Conservation (phyloP, 139 green algal genomes). For the Deuterostichococcus epilithicus region DNA sequence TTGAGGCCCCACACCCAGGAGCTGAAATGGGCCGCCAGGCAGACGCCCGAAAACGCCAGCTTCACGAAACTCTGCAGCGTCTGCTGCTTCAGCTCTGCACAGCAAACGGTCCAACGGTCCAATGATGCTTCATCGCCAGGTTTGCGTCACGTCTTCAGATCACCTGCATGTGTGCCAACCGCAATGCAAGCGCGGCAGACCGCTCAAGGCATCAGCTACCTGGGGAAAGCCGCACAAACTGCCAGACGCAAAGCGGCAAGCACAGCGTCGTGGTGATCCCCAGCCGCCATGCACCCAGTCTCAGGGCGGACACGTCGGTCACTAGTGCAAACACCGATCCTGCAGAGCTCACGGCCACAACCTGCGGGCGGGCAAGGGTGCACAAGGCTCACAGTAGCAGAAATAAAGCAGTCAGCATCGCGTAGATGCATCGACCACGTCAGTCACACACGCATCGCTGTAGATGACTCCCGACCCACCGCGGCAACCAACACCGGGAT, state of each 20-base stretch:
- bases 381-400: too few species aligned
- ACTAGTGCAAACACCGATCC: neutral
- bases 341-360: neutral
- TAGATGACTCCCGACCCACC: neutral
- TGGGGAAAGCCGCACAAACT: neutral
- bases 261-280: slow-evolving; percentile 3
- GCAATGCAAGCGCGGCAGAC: too few species aligned
- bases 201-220: neutral
- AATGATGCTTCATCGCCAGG: too few species aligned
- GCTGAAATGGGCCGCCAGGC: neutral
- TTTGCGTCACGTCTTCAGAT: too few species aligned
- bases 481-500: neutral
- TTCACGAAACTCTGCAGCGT: neutral
- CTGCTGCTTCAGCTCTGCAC: neutral
- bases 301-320: neutral
- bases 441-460: neutral
- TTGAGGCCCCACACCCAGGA: neutral
- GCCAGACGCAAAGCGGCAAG: neutral
- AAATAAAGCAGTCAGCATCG: too few species aligned
- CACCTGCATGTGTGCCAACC: too few species aligned
- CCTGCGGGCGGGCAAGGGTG: neutral
- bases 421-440: too few species aligned
- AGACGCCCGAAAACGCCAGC: neutral
- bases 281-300: neutral
- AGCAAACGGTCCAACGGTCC: too few species aligned